phyloP scores from a whole-genome alignment of 768 basidiomycete species.

The Russula abietina region DNA sequence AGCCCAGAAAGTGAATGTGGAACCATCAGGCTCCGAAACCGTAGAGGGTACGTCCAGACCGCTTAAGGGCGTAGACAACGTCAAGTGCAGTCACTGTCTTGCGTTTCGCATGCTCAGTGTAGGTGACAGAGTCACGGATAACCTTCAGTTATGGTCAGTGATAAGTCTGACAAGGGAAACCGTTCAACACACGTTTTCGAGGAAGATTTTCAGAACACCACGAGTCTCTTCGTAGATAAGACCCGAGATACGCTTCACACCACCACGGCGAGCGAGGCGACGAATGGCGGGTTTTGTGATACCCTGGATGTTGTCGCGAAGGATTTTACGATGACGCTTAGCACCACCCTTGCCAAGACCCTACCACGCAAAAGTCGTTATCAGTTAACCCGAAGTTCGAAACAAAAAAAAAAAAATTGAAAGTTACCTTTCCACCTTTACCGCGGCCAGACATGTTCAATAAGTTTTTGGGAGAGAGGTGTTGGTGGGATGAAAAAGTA shows the following conservation, averaged over 20 bases:
- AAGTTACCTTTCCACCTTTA: slow-evolving; percentile 63
- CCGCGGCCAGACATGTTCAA: slow-evolving; percentile 69
- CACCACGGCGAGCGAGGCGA: slow-evolving; percentile 59
- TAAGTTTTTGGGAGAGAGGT: too few species aligned
- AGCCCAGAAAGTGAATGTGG: slow-evolving; percentile 18
- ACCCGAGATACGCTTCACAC: too few species aligned
- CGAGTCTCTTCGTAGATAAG: too few species aligned
- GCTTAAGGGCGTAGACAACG: slow-evolving; percentile 82
- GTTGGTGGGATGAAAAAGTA: slow-evolving; percentile 3
- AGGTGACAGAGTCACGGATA: slow-evolving; percentile 95
- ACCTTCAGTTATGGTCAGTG: slow-evolving; percentile 42
- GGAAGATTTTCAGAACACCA: too few species aligned
- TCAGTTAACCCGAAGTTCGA: neutral
- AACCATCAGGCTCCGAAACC: slow-evolving; percentile 77
- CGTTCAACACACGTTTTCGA: slow-evolving; percentile 36
- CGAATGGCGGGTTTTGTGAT: slow-evolving; percentile 60
- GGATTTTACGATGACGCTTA: slow-evolving; percentile 75
- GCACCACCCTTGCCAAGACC: slow-evolving; percentile 77
- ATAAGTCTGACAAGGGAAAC: neutral
- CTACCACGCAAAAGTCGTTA: slow-evolving; percentile 31
- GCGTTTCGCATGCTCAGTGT: slow-evolving; percentile 97
- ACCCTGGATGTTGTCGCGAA: slow-evolving; percentile 79
- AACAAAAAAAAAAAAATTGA: neutral
- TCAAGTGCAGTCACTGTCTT: slow-evolving; percentile 95
- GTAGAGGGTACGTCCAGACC: slow-evolving; percentile 83